Conservation (phyloP, 2,329 filamentous ascomycete genomes). For the Neurospora sp. region DNA sequence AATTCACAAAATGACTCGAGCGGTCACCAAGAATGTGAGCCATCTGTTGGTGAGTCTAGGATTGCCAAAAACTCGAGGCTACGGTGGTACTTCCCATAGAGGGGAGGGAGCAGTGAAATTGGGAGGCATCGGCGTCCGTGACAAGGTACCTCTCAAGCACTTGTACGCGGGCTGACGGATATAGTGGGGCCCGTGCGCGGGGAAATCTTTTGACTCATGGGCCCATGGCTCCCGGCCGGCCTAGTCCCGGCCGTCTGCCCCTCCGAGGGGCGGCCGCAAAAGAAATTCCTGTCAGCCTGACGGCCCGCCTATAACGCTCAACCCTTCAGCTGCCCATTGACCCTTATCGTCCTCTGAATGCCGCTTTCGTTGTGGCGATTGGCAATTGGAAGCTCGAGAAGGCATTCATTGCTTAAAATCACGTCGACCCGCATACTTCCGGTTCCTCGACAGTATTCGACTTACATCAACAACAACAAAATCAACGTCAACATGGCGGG, state of each 20-base stretch:
- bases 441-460: constrained; percentile 12
- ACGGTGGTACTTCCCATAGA: background rate
- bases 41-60: background rate
- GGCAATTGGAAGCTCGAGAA: constrained; percentile 12
- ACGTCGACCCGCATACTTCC: constrained; percentile 10
- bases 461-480: constrained; percentile 2
- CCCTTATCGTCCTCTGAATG: constrained; percentile 16
- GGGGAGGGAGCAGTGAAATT: background rate
- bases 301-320: constrained; percentile 11
- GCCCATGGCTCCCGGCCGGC: background rate
- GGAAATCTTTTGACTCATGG: background rate
- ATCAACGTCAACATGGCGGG: constrained; percentile 14
- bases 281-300: constrained; percentile 13
- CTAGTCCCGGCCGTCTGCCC: background rate
- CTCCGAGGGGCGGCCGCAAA: background rate
- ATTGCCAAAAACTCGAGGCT: background rate
- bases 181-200: background rate
- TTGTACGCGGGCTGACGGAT: background rate
- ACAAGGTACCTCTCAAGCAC: background rate
- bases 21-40: background rate
- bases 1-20: background rate
- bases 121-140: background rate
- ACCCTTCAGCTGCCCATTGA: constrained; percentile 12
- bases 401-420: constrained; percentile 12
- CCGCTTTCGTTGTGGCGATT: constrained; percentile 17